phyloP scores from a whole-genome alignment of 2,329 filamentous ascomycete genomes.

The Clarireedia sp. region DNA sequence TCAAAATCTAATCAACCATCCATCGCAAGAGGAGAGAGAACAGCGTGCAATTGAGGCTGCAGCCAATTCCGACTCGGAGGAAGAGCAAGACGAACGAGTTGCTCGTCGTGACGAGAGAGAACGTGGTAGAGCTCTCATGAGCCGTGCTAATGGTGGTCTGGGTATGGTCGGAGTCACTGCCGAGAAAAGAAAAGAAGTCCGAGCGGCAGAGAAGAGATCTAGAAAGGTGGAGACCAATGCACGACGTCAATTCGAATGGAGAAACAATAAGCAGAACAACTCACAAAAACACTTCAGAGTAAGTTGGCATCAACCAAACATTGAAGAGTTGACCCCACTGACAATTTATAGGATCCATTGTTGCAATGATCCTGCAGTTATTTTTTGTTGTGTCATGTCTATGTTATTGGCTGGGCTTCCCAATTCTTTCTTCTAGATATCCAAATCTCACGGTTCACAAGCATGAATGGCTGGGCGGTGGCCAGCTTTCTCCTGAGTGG shows the following conservation, averaged over 20 bases:
- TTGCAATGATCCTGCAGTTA: slow-evolving; percentile 24
- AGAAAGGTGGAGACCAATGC: slow-evolving; percentile 56
- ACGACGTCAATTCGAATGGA: slow-evolving; percentile 57
- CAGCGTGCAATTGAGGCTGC: slow-evolving; percentile 53
- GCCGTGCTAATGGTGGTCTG: slow-evolving; percentile 61
- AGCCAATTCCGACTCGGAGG: slow-evolving; percentile 40
- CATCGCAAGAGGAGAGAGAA: slow-evolving; percentile 68
- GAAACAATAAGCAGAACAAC: slow-evolving; percentile 67
- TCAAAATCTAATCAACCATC: slow-evolving; percentile 84
- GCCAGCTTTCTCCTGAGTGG: too few species aligned
- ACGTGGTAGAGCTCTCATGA: slow-evolving; percentile 49
- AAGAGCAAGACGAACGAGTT: slow-evolving; percentile 34
- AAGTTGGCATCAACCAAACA: slow-evolving; percentile 27
- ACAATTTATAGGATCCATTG: slow-evolving; percentile 28
- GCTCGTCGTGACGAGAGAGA: slow-evolving; percentile 32
- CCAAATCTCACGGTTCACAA: background rate
- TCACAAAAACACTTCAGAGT: slow-evolving; percentile 57
- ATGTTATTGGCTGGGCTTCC: slow-evolving; percentile 3
- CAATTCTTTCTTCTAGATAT: slow-evolving; percentile 1
- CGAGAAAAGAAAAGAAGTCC: slow-evolving; percentile 63
- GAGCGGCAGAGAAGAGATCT: slow-evolving; percentile 59
- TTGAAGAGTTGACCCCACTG: slow-evolving; percentile 13
- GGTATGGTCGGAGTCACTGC: slow-evolving; percentile 73
- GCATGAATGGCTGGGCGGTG: background rate
- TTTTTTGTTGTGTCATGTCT: slow-evolving; percentile 5